Percentiles rank a stretch among this genome's conserved stretches.
These are phyloP conservation scores for Globisporangium alternatum DNA, from an alignment of 352 stramenopile species.

Conservation along the genomic window DNA sequence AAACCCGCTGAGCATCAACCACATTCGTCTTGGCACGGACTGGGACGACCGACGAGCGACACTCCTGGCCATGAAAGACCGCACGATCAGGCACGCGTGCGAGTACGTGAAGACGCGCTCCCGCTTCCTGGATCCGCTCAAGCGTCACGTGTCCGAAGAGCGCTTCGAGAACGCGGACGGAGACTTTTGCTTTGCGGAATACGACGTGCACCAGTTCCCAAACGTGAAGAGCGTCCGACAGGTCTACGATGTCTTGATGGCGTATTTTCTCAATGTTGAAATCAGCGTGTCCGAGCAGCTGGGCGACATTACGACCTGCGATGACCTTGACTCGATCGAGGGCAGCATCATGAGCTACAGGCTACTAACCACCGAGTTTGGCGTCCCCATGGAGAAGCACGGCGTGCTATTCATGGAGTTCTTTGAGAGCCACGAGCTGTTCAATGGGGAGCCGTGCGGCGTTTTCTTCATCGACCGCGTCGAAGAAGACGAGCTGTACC, in stretches of 20 bases:
- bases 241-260: background rate
- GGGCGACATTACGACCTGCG: constrained; percentile 4
- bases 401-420: background rate
- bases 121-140: constrained; percentile 35
- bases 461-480: background rate
- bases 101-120: constrained; percentile 40
- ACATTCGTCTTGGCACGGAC: constrained; percentile 38
- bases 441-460: background rate
- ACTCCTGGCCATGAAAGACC: constrained; percentile 30
- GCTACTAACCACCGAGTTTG: constrained; percentile 32
- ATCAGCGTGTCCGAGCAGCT: constrained; percentile 14
- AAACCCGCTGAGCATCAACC: constrained; percentile 28
- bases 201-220: constrained; percentile 30
- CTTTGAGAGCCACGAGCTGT: constrained; percentile 1
- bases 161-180: constrained; percentile 41
- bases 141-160: constrained; percentile 33
- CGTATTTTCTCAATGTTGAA: background rate
- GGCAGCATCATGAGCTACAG: constrained; percentile 32
- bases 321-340: constrained; percentile 18
- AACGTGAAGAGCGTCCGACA: background rate
- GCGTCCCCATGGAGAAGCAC: constrained; percentile 12
- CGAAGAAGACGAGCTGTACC: background rate
- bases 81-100: constrained; percentile 33
- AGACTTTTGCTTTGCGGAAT: constrained; percentile 43
- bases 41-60: constrained; percentile 24